Conservation (phyloP, 805 yeast genomes). For the Metschnikowia gelsemii region DNA sequence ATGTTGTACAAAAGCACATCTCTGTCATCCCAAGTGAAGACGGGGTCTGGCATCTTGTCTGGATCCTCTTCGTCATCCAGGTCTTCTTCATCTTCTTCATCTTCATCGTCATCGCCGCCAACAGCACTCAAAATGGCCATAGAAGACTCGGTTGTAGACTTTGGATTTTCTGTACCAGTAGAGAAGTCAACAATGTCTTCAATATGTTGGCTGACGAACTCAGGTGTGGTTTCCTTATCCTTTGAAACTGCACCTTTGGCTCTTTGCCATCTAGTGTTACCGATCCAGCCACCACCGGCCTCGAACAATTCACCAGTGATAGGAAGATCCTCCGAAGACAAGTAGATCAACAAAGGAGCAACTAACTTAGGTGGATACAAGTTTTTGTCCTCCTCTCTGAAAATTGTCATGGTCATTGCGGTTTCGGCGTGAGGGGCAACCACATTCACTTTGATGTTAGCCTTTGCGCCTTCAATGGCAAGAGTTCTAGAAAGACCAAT, state of each 20-base stretch:
- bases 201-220: constrained; percentile 70
- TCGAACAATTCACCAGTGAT: constrained; percentile 83
- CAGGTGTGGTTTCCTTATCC: constrained; percentile 56
- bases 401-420: constrained; percentile 90
- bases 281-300: constrained; percentile 96
- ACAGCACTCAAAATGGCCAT: constrained; percentile 73
- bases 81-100: constrained; percentile 35
- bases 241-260: constrained; percentile 77
- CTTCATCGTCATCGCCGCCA: constrained; percentile 37
- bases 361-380: constrained; percentile 84
- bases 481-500: constrained; percentile 81
- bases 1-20: constrained; percentile 83
- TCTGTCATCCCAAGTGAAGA: constrained; percentile 59
- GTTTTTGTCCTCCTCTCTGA: constrained; percentile 76
- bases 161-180: constrained; percentile 51
- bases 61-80: constrained; percentile 37
- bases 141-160: constrained; percentile 71
- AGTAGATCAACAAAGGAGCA: constrained; percentile 81
- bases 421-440: constrained; percentile 99
- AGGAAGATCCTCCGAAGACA: constrained; percentile 71
- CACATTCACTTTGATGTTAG: constrained; percentile 71
- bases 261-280: constrained; percentile 93
- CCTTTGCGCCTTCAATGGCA: constrained; percentile 86
- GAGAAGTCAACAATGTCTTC: constrained; percentile 62
- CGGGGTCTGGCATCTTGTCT: constrained; percentile 41